Evolutionary conservation across 805 yeast genomes (phyloP).

Genomic region (Scheffersomyces lignosus): DNA sequence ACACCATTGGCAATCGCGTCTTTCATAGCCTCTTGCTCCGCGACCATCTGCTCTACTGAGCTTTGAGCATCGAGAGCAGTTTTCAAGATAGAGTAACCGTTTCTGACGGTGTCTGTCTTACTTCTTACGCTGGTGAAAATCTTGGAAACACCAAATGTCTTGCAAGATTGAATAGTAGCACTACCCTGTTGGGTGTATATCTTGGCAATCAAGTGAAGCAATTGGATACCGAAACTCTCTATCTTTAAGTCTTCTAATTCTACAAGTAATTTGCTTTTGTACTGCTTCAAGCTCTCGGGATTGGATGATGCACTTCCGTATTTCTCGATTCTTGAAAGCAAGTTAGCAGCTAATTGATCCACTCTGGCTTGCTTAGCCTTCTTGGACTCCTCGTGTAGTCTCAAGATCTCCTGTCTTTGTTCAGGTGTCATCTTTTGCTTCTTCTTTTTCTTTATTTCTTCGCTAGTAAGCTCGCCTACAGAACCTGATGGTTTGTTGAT

Average conservation of each 20-base stretch:
- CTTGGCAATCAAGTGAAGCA: constrained; percentile 79
- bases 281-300: constrained; percentile 59
- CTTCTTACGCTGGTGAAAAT: constrained; percentile 79
- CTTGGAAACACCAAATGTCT: constrained; percentile 84
- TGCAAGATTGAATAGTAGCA: constrained; percentile 70
- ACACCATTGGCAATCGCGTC: constrained; percentile 24
- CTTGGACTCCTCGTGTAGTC: constrained; percentile 56
- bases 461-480: constrained; percentile 13
- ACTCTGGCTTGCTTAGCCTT: constrained; percentile 50
- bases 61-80: constrained; percentile 87
- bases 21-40: constrained; percentile 57
- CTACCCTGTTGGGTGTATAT: constrained; percentile 75
- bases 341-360: constrained; percentile 48
- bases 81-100: constrained; percentile 77
- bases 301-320: constrained; percentile 61
- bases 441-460: constrained; percentile 25
- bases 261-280: constrained; percentile 48
- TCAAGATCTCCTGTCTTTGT: constrained; percentile 49
- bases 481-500: constrained; percentile 1
- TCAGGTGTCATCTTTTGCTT: constrained; percentile 31
- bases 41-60: constrained; percentile 65
- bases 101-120: constrained; percentile 79
- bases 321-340: constrained; percentile 48
- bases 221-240: constrained; percentile 93
- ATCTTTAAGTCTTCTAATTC: constrained; percentile 83